Percentiles rank a stretch among this genome's conserved stretches.
Conservation (phyloP, 208 protist genomes). For the Wallacemonas sp. region DNA sequence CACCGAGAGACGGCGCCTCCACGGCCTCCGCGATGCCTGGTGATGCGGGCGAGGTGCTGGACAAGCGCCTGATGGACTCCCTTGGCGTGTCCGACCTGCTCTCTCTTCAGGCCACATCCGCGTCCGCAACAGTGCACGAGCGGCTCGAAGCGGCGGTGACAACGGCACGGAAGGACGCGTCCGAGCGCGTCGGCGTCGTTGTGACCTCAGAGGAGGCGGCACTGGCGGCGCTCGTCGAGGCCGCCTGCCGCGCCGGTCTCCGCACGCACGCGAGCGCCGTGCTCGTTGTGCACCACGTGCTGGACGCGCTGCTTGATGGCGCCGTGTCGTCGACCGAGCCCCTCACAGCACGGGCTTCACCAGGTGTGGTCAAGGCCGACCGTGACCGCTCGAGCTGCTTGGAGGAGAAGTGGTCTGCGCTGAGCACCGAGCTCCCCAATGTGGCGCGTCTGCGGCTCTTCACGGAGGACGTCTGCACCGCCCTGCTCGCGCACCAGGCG, state of each 20-base stretch:
- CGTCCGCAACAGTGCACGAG: background rate
- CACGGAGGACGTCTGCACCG: background rate
- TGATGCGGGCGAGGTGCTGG: background rate
- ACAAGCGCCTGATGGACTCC: background rate
- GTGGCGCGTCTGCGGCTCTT: background rate
- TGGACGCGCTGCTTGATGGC: constrained; percentile 3
- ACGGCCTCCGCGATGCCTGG: background rate
- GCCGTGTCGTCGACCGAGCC: background rate
- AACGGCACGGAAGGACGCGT: background rate
- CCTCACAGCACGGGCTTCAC: constrained; percentile 6
- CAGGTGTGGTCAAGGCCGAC: background rate
- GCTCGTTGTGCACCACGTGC: constrained; percentile 8
- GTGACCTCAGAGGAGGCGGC: background rate
- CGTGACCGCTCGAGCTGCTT: background rate
- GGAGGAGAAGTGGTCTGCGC: background rate
- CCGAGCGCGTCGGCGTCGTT: too few species aligned
- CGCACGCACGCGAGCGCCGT: background rate
- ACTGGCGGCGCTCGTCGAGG: constrained; percentile 1
- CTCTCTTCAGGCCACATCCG: background rate
- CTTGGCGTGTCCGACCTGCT: background rate
- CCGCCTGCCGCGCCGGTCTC: constrained; percentile 2
- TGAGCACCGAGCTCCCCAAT: background rate
- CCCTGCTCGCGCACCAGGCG: background rate
- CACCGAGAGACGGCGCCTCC: constrained; percentile 6
- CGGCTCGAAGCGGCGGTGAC: background rate